Evolutionary conservation across 2,329 filamentous ascomycete genomes (phyloP).

Genomic region (Malbranchea cinnamomea): DNA sequence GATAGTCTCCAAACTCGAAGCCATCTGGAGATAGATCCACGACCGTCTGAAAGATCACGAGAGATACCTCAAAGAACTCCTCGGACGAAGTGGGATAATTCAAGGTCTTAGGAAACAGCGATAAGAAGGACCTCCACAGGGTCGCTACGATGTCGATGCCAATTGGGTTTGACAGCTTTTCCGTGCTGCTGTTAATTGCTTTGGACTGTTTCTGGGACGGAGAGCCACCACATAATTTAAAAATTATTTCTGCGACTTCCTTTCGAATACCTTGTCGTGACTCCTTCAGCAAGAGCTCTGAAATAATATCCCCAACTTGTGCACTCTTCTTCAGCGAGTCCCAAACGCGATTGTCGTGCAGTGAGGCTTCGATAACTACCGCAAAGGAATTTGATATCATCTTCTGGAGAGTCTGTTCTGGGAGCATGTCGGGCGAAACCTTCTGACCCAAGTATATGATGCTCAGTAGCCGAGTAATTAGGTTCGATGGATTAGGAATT

Average conservation of each 20-base stretch:
- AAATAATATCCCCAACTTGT: constrained; percentile 24
- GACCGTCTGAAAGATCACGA: constrained; percentile 28
- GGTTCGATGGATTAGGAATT: constrained; percentile 20
- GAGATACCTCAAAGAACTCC: constrained; percentile 32
- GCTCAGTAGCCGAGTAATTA: constrained; percentile 23
- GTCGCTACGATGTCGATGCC: constrained; percentile 27
- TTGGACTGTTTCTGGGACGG: constrained; percentile 17
- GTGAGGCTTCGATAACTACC: constrained; percentile 33
- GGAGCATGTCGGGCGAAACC: constrained; percentile 7
- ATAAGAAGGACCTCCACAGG: constrained; percentile 30
- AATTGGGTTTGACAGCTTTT: constrained; percentile 16
- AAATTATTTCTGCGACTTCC: constrained; percentile 25
- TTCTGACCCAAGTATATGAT: constrained; percentile 18
- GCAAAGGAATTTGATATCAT: constrained; percentile 33
- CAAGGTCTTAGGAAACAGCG: constrained; percentile 25
- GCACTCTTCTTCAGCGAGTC: constrained; percentile 24
- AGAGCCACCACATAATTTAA: constrained; percentile 20
- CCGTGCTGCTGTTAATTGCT: constrained; percentile 9
- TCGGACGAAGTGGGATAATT: constrained; percentile 24
- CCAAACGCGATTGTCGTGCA: constrained; percentile 34
- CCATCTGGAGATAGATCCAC: constrained; percentile 24
- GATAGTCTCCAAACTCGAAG: constrained; percentile 24
- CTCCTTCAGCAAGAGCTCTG: constrained; percentile 31
- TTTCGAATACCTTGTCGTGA: constrained; percentile 22
- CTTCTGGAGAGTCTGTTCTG: constrained; percentile 15